These are phyloP conservation scores for Mycena leptocephala DNA, from an alignment of 768 basidiomycete genomes.

Conservation along the genomic window DNA sequence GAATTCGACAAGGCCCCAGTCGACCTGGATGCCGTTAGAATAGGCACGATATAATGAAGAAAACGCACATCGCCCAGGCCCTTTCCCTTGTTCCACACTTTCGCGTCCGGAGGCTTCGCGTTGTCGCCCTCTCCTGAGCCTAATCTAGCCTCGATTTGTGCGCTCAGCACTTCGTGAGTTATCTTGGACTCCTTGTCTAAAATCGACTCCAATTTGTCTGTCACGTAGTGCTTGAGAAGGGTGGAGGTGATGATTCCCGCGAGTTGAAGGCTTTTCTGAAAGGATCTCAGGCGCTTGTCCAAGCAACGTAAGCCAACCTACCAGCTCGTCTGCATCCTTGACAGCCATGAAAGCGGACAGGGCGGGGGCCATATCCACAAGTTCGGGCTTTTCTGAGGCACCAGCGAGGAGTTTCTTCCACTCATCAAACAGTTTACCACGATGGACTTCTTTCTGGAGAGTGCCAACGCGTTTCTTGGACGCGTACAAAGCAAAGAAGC, in stretches of 20 bases:
- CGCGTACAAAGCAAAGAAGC: conserved; percentile 76
- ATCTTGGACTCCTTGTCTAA: conserved; percentile 94
- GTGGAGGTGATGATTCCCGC: conserved; percentile 90
- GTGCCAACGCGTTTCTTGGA: conserved; percentile 79
- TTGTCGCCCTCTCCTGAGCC: conserved; percentile 87
- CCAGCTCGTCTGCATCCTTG: conserved; percentile 95
- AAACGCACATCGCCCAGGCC: conserved; percentile 80
- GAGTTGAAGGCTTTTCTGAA: conserved; percentile 83
- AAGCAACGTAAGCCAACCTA: conserved; percentile 55
- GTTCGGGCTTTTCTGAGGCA: conserved; percentile 75
- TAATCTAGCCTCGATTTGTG: conserved; percentile 89
- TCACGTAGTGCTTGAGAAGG: conserved; percentile 88
- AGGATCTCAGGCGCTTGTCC: conserved; percentile 22
- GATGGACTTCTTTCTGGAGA: conserved; percentile 86
- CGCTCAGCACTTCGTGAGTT: conserved; percentile 88
- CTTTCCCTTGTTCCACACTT: conserved; percentile 89
- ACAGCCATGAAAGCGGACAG: conserved; percentile 86
- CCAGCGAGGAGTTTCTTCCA: conserved; percentile 82
- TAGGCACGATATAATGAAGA: background rate
- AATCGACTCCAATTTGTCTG: conserved; percentile 90
- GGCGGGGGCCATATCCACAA: conserved; percentile 84
- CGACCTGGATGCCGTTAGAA: conserved; percentile 68
- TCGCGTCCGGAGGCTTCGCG: conserved; percentile 92
- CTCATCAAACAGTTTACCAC: conserved; percentile 90
- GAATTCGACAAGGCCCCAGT: conserved; percentile 94